Evolutionary conservation across 805 yeast genomes (phyloP), one percentile per base, ranked within the genome.

Genomic region (Candida michaelii): DNA sequence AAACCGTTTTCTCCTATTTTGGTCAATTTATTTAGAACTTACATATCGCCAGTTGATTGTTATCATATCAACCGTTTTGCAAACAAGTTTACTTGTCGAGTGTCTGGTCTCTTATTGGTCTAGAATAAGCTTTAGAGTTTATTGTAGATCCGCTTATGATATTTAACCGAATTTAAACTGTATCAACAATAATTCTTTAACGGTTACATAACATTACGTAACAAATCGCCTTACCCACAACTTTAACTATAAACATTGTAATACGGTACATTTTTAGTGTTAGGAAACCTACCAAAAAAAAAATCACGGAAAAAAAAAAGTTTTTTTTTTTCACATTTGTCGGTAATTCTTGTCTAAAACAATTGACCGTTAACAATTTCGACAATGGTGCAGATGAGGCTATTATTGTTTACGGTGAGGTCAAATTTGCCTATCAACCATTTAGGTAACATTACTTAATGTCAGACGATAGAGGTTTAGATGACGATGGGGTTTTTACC

Each of bases 281-380:
- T 21, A 21, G 5, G 23, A 21, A n/a, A n/a, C n/a, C n/a, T n/a
- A n/a, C n/a, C n/a, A n/a, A n/a, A n/a, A n/a, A n/a, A n/a, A n/a
- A n/a, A n/a, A 23, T 23, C 6, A 29, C 12, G 6, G 21, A 16
- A 30, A 16, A 30, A 16, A 15, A 30, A 16, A 30, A 16, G 16
- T 6, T 15, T 15, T 3, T 4, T 16, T 30, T 30, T 30, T 30
- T 30, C 10, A 7, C n/a, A 33, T 7, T 10, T 23, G 29, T 34
- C 29, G 37, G 21, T 34, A 34, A 34, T 34, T 34, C 37, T 23
- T 34, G 37, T 9, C n/a, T 11, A 15, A 34, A 34, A 34, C 37
- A 34, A 34, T 14, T 15, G 19, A 34, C 29, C 35, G 29, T 24
- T 23, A 34, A 34, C n/a, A 34, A 34, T 10, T 13, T 5, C 8